These are phyloP conservation scores for Neurospora crassa DNA, from an alignment of 2,329 filamentous ascomycete species.

Conservation along the genomic window DNA sequence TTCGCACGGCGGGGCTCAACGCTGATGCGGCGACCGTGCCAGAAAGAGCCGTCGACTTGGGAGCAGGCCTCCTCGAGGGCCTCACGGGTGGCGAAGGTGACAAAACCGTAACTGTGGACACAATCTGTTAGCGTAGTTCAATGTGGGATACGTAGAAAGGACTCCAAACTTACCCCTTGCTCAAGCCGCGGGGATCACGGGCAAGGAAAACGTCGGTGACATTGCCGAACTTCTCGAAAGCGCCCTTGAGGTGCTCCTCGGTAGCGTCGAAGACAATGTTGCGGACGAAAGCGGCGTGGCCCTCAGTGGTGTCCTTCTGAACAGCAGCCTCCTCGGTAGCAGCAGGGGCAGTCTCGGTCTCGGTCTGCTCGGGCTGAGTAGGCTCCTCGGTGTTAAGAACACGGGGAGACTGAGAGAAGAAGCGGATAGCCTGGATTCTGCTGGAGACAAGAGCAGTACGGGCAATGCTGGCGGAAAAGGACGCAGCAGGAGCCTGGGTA, in stretches of 20 bases:
- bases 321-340: background rate
- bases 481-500: constrained; percentile 15
- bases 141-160: background rate
- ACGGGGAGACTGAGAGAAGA: constrained; percentile 23
- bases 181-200: constrained; percentile 25
- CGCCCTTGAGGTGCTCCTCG: constrained; percentile 24
- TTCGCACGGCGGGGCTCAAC: constrained; percentile 14
- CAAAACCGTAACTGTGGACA: constrained; percentile 24
- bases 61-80: constrained; percentile 18
- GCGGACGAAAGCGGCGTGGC: constrained; percentile 21
- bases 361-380: background rate
- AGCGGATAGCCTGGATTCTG: constrained; percentile 15
- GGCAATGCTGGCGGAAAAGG: constrained; percentile 16
- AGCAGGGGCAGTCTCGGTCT: background rate
- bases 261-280: constrained; percentile 28
- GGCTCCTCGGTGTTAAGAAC: constrained; percentile 11
- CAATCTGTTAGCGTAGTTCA: constrained; percentile 7
- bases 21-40: constrained; percentile 28
- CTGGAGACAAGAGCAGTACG: constrained; percentile 8
- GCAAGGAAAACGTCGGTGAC: constrained; percentile 19
- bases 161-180: constrained; percentile 23
- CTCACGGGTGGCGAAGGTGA: constrained; percentile 19
- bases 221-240: constrained; percentile 24
- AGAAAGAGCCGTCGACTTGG: constrained; percentile 26
- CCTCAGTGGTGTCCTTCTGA: background rate